A percentile compares a stretch with the other conserved stretches of the same genome.
Evolutionary conservation across 306 rosid genomes (phyloP).

Genomic region (Ceratonia siliqua): DNA sequence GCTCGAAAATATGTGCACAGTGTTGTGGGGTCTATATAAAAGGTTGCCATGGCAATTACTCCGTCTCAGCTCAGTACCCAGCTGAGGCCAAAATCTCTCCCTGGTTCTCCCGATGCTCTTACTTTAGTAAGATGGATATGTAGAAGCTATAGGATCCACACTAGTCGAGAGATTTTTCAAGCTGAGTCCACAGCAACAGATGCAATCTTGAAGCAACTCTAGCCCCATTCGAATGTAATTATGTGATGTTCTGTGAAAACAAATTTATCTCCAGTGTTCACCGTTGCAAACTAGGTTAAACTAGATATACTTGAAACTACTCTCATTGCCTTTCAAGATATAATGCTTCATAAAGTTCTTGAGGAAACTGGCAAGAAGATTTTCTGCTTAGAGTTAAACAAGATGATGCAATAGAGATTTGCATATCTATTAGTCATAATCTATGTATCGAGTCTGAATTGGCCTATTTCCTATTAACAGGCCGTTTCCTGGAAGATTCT

Average conservation of each 20-base stretch:
- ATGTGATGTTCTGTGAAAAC: conserved; percentile 80
- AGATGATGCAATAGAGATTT: conserved; percentile 88
- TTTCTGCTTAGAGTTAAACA: conserved; percentile 70
- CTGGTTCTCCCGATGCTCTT: conserved; percentile 92
- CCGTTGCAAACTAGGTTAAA: conserved; percentile 78
- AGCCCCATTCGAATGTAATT: conserved; percentile 80
- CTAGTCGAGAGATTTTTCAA: conserved; percentile 69
- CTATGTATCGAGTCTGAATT: conserved; percentile 86
- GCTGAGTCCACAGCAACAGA: conserved; percentile 63
- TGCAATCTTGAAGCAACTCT: conserved; percentile 77
- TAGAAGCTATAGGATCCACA: conserved; percentile 83
- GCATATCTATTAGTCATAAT: conserved; percentile 78
- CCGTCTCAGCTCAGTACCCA: conserved; percentile 76
- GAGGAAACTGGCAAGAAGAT: conserved; percentile 76
- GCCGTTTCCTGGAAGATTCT: conserved; percentile 94
- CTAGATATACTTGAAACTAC: conserved; percentile 87
- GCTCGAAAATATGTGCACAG: conserved; percentile 97
- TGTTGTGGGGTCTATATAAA: conserved; percentile 96
- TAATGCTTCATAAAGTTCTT: conserved; percentile 65
- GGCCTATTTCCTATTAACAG: conserved; percentile 85
- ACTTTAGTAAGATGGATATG: conserved; percentile 83
- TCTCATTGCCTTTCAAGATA: conserved; percentile 73
- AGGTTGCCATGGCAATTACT: conserved; percentile 97
- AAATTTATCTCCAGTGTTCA: conserved; percentile 74
- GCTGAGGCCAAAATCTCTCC: conserved; percentile 70